A percentile compares a stretch with the other conserved stretches of the same genome.
Conservation (phyloP, 2,329 filamentous ascomycete species). For the Talaromyces pinophilus region DNA sequence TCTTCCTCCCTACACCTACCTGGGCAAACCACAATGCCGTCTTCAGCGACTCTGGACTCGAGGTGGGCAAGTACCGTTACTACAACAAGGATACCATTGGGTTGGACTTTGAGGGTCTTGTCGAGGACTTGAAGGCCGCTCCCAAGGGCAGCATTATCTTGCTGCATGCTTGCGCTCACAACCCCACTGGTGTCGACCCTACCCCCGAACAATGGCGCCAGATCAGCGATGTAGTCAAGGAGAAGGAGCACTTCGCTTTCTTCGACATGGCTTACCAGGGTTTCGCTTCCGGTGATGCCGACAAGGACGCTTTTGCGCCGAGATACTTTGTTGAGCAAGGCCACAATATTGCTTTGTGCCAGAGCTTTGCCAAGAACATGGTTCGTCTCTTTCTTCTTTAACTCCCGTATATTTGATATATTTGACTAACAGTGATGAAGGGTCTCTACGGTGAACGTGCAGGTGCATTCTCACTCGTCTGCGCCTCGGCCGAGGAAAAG, state of each 20-base stretch:
- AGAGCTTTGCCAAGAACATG: constrained; percentile 99
- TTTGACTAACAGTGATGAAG: constrained; percentile 43
- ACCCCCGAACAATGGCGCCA: constrained; percentile 88
- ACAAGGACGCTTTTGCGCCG: constrained; percentile 90
- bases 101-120: constrained; percentile 92
- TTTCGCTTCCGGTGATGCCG: constrained; percentile 88
- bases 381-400: constrained; percentile 47
- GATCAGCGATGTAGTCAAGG: constrained; percentile 84
- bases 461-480: constrained; percentile 92
- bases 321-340: constrained; percentile 92
- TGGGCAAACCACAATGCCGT: constrained; percentile 99
- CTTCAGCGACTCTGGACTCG: constrained; percentile 88
- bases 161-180: constrained; percentile 96
- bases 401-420: not conserved
- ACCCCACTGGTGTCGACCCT: constrained; percentile 95
- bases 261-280: constrained; percentile 99
- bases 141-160: constrained; percentile 86
- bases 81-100: constrained; percentile 99
- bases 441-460: constrained; percentile 98
- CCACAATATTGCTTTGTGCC: constrained; percentile 81
- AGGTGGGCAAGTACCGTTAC: constrained; percentile 95
- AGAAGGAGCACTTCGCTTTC: constrained; percentile 86
- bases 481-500: constrained; percentile 82
- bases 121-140: constrained; percentile 85
- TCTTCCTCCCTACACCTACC: constrained; percentile 93